Conservation (phyloP, 179 eudicot genomes). For the Patellifolia procumbens region DNA sequence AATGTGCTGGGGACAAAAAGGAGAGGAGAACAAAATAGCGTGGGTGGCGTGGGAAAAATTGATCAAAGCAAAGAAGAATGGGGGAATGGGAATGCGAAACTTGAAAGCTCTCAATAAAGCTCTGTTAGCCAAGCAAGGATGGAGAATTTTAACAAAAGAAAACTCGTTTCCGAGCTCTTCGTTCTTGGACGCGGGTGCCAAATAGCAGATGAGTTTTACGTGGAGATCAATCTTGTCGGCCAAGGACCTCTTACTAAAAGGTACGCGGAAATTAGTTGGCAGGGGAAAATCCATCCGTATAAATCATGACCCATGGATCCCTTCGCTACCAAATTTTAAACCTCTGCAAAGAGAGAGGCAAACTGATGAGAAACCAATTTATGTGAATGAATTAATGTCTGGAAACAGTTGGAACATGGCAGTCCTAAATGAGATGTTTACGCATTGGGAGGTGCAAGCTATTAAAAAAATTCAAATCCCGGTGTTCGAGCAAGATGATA, state of each 20-base stretch:
- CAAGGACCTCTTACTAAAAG: not conserved
- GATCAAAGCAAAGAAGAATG: not conserved
- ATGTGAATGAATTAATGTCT: too few relatives aligned
- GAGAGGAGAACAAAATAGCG: not conserved
- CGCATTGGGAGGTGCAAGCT: too few relatives aligned
- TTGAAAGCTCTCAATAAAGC: not conserved
- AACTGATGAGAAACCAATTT: not conserved
- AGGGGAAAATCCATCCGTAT: not conserved
- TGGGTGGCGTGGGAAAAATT: not conserved
- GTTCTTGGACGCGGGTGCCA: not conserved
- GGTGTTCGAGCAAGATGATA: too few relatives aligned
- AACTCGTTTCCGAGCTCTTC: not conserved
- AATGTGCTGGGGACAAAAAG: not conserved
- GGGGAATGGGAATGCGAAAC: not conserved
- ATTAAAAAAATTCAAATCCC: too few relatives aligned
- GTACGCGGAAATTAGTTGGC: not conserved
- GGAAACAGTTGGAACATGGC: too few relatives aligned
- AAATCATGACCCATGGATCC: not conserved
- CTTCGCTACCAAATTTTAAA: not conserved
- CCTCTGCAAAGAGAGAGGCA: not conserved
- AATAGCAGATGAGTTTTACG: not conserved
- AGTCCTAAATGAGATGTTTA: too few relatives aligned
- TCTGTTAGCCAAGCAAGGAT: not conserved
- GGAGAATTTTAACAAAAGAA: not conserved
- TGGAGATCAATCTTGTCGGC: not conserved